phyloP scores from a whole-genome alignment of 345 rosid genomes.

The Lumnitzera racemosa region DNA sequence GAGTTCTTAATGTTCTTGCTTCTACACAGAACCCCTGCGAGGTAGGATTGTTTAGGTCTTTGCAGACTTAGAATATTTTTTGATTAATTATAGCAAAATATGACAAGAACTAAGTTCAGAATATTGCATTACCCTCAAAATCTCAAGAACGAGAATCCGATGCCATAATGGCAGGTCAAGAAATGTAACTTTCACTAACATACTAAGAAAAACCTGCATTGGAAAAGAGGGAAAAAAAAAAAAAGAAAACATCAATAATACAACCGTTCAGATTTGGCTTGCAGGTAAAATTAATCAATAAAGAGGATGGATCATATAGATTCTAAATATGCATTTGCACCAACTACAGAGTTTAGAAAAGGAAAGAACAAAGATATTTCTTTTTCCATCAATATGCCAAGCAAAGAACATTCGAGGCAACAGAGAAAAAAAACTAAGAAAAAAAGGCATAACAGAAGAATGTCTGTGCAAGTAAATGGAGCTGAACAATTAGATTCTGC shows the following conservation, averaged over 20 bases:
- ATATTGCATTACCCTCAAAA: slow-evolving; percentile 64
- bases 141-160: slow-evolving; percentile 98
- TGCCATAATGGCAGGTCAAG: slow-evolving; percentile 97
- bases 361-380: no score
- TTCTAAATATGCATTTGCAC: no score
- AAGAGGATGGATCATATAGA: not conserved
- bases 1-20: slow-evolving; percentile 71
- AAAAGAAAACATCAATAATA: not conserved
- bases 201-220: slow-evolving; percentile 90
- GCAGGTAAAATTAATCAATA: not conserved
- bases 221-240: slow-evolving; percentile 1
- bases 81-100: not conserved
- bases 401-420: no score
- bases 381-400: no score
- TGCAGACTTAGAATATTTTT: not conserved
- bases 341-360: no score
- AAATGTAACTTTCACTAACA: slow-evolving; percentile 85
- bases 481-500: no score
- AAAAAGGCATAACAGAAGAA: no score
- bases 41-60: not conserved
- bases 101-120: not conserved
- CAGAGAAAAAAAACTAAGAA: no score
- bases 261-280: not conserved
- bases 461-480: no score
- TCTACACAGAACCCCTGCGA: slow-evolving; percentile 95